Conservation (phyloP, 495 filamentous ascomycete genomes). For the Daldinia vernicosa region DNA sequence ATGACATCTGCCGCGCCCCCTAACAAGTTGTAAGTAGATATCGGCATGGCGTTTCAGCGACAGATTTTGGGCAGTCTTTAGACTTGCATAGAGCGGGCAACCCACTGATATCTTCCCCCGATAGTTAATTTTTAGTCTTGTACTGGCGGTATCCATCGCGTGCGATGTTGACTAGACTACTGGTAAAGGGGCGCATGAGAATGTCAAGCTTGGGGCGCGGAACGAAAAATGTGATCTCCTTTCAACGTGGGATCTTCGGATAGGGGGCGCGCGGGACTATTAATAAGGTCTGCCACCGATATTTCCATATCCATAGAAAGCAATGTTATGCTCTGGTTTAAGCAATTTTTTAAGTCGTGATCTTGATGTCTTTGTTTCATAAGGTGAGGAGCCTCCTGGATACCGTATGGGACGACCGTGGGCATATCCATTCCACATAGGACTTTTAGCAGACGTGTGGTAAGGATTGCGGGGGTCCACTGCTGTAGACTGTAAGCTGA, state of each 20-base stretch:
- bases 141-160: slow-evolving; percentile 31
- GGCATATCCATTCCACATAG: not conserved
- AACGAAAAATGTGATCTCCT: slow-evolving; percentile 26
- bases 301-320: slow-evolving; percentile 35
- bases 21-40: slow-evolving; percentile 73
- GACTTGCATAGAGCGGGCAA: slow-evolving; percentile 18
- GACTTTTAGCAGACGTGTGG: not conserved
- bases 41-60: slow-evolving; percentile 34
- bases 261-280: slow-evolving; percentile 22
- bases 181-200: slow-evolving; percentile 23
- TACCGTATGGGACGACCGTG: not conserved
- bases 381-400: not conserved
- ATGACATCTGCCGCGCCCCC: slow-evolving; percentile 66
- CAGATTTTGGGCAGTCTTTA: slow-evolving; percentile 43
- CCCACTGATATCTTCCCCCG: slow-evolving; percentile 32
- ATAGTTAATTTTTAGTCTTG: slow-evolving; percentile 38
- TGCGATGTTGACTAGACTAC: slow-evolving; percentile 23
- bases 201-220: slow-evolving; percentile 30
- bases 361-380: not conserved
- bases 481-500: not conserved
- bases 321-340: slow-evolving; percentile 27
- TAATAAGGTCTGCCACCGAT: slow-evolving; percentile 24
- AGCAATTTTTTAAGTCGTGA: not conserved
- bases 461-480: not conserved
- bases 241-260: slow-evolving; percentile 21